A percentile compares a stretch with the other conserved stretches of the same genome.
These are phyloP conservation scores for Digitaria exilis DNA, from an alignment of 202 grass and related monocot genomes.

Conservation along the genomic window DNA sequence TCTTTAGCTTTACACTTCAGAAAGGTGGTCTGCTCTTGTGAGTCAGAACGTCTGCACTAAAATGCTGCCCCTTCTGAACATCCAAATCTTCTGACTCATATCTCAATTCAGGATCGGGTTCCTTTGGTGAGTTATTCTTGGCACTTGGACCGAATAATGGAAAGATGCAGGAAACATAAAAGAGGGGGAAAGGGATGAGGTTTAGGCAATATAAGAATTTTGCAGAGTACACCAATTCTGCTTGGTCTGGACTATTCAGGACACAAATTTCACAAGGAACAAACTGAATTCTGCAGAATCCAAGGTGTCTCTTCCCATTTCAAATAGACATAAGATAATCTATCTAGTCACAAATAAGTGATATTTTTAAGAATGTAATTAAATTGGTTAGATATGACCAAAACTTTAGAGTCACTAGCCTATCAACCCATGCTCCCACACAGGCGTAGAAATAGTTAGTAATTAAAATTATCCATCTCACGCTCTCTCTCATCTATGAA, in stretches of 20 bases:
- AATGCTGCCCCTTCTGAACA: not conserved
- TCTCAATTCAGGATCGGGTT: slow-evolving; percentile 24
- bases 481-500: no score
- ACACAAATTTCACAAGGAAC: not conserved
- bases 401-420: no score
- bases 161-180: not conserved
- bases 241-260: not conserved
- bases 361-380: not conserved
- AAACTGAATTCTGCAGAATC: not conserved
- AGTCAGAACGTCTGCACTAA: not conserved
- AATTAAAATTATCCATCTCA: no score
- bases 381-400: no score
- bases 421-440: no score
- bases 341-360: not conserved
- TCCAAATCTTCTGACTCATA: not conserved
- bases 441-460: no score
- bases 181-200: not conserved
- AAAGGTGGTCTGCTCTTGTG: not conserved
- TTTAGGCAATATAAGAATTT: not conserved
- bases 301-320: not conserved
- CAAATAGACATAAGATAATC: not conserved
- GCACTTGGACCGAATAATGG: not conserved
- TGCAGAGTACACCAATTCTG: not conserved
- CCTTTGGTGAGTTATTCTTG: not conserved
- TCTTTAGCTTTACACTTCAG: not conserved